Evolutionary conservation across 805 yeast genomes (phyloP).

Genomic region (Sporopachydermia lactativora): DNA sequence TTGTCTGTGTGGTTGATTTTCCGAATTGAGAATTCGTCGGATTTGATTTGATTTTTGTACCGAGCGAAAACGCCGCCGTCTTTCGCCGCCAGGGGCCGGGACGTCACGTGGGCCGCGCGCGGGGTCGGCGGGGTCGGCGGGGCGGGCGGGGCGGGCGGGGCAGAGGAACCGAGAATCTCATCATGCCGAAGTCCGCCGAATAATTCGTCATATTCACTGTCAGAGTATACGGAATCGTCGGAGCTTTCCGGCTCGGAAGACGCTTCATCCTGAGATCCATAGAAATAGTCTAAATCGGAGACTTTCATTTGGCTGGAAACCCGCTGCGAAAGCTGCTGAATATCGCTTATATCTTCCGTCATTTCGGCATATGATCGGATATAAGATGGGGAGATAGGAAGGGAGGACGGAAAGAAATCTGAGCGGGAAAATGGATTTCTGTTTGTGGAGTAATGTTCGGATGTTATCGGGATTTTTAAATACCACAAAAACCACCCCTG

Average conservation of each 20-base stretch:
- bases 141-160: no score
- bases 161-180: slow-evolving; percentile 4
- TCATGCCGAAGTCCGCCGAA: neutral
- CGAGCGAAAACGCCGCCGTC: neutral
- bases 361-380: no score
- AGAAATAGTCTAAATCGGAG: neutral
- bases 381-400: no score
- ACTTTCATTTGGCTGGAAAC: neutral
- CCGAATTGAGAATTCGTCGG: slow-evolving; percentile 40
- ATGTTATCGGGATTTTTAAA: no score
- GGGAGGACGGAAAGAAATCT: no score
- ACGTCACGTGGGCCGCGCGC: neutral
- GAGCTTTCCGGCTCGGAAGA: neutral
- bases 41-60: slow-evolving; percentile 29
- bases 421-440: no score
- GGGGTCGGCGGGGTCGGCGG: no score
- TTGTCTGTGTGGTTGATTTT: slow-evolving; percentile 62
- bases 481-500: no score
- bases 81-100: slow-evolving; percentile 16
- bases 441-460: no score
- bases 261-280: neutral
- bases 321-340: neutral
- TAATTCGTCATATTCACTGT: neutral
- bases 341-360: neutral
- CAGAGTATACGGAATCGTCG: slow-evolving; percentile 9